Evolutionary conservation across 1,284 basidiomycete species (phyloP).

Genomic region (Ceratobasidium sp.): DNA sequence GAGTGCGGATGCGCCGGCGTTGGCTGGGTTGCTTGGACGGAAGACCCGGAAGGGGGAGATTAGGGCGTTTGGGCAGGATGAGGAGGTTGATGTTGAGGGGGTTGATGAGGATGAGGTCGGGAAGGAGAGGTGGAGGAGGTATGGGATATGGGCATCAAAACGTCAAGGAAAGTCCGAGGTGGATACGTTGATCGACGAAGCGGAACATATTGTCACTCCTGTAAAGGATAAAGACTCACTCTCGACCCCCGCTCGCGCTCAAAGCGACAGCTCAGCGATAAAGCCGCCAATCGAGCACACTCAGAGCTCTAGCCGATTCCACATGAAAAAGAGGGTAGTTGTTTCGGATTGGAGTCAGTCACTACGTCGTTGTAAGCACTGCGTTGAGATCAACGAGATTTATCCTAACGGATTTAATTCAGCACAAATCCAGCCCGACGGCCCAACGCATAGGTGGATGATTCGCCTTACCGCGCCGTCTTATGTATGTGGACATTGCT

Average conservation of each 20-base stretch:
- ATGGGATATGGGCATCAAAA: slow-evolving; percentile 27
- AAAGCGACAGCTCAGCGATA: background rate
- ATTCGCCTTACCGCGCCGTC: slow-evolving; percentile 35
- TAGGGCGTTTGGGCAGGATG: slow-evolving; percentile 39
- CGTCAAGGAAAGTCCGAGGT: background rate
- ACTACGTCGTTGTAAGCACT: slow-evolving; percentile 19
- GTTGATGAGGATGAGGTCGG: slow-evolving; percentile 11
- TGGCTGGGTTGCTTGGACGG: slow-evolving; percentile 41
- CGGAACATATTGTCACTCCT: background rate
- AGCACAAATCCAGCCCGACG: slow-evolving; percentile 30
- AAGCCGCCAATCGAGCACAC: background rate
- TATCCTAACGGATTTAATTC: background rate
- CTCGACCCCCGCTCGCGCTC: background rate
- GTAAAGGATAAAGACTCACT: background rate
- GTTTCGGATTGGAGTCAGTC: slow-evolving; percentile 44
- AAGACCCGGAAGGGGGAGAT: slow-evolving; percentile 35
- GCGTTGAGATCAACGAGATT: background rate
- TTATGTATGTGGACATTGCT: background rate
- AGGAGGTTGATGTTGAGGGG: slow-evolving; percentile 34
- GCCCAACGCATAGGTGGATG: slow-evolving; percentile 43
- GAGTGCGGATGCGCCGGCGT: slow-evolving; percentile 29
- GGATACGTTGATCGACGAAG: background rate
- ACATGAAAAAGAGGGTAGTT: slow-evolving; percentile 38
- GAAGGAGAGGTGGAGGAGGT: slow-evolving; percentile 16
- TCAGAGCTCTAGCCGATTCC: slow-evolving; percentile 27